A percentile compares a stretch with the other conserved stretches of the same genome.
phyloP scores from a whole-genome alignment of 768 basidiomycete species.

The Lactarius hatsudake region DNA sequence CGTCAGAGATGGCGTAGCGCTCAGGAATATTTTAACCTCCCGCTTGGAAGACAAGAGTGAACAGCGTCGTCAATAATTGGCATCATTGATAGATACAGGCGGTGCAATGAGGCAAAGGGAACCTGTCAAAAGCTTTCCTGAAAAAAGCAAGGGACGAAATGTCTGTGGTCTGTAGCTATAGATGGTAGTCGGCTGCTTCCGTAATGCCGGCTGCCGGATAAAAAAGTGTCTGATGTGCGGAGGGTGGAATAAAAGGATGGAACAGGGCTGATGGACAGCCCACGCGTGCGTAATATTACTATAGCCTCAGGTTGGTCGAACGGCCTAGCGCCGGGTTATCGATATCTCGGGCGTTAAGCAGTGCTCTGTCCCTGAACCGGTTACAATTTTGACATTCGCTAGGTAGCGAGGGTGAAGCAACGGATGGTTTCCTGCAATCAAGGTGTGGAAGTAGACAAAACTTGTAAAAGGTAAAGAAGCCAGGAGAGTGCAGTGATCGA shows the following conservation, averaged over 20 bases:
- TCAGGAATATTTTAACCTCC: constrained; percentile 6
- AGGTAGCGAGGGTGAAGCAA: not conserved
- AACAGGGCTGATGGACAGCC: constrained; percentile 21
- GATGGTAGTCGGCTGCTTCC: constrained; percentile 23
- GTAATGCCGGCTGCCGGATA: constrained; percentile 35
- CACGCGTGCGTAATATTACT: constrained; percentile 6
- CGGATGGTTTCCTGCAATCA: not conserved
- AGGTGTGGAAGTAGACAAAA: not conserved
- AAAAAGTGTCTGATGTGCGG: constrained; percentile 50
- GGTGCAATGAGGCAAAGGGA: not conserved
- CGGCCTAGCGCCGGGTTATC: constrained; percentile 21
- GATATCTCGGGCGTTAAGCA: constrained; percentile 18
- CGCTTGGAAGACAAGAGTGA: not conserved
- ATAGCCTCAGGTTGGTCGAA: not conserved
- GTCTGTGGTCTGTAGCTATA: not conserved
- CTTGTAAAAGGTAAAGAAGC: constrained; percentile 6
- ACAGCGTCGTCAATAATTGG: not conserved
- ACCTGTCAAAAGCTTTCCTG: constrained; percentile 13
- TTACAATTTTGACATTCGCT: not conserved
- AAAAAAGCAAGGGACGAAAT: not conserved
- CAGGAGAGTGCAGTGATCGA: not conserved
- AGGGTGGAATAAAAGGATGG: constrained; percentile 17
- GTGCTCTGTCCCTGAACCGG: constrained; percentile 18
- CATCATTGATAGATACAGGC: constrained; percentile 16
- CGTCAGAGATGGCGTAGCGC: constrained; percentile 25